Conservation (phyloP, 2,329 filamentous ascomycete species). For the Neofusicoccum ribis region DNA sequence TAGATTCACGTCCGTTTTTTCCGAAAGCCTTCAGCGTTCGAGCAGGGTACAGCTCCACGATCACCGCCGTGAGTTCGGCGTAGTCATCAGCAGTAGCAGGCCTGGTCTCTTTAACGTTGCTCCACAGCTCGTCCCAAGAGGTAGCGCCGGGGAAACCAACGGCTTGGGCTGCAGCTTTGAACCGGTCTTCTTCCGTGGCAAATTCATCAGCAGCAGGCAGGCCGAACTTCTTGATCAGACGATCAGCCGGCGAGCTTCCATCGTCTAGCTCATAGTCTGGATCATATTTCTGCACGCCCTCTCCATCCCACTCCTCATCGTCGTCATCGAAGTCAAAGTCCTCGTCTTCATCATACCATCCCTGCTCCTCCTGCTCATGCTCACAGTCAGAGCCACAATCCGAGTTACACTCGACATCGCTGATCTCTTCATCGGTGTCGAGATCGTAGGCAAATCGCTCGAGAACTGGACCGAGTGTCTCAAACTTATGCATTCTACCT, state of each 20-base stretch:
- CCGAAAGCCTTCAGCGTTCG: too few relatives aligned
- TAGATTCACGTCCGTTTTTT: neutral
- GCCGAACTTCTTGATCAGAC: neutral
- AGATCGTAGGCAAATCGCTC: conserved; percentile 25
- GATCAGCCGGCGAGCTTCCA: neutral
- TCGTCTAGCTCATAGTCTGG: neutral
- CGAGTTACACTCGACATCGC: conserved; percentile 21
- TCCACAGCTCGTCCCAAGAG: neutral
- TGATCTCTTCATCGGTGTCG: conserved; percentile 31
- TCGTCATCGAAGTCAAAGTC: conserved; percentile 20
- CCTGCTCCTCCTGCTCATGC: neutral
- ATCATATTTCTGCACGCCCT: conserved; percentile 1
- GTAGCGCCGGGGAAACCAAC: neutral
- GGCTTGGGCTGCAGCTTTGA: neutral
- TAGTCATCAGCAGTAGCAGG: neutral
- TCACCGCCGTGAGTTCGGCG: neutral
- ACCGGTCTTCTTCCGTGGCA: neutral
- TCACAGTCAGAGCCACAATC: neutral
- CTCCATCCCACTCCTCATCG: conserved; percentile 16
- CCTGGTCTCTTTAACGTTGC: neutral
- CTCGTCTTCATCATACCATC: neutral
- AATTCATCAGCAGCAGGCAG: neutral
- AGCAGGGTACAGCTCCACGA: neutral
- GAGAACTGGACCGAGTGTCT: conserved; percentile 22
- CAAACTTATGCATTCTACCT: conserved; percentile 20